Evolutionary conservation across 164 flowering plant genomes (phyloP), one percentile per base, ranked within the genome.

Genomic region (Santalum album): DNA sequence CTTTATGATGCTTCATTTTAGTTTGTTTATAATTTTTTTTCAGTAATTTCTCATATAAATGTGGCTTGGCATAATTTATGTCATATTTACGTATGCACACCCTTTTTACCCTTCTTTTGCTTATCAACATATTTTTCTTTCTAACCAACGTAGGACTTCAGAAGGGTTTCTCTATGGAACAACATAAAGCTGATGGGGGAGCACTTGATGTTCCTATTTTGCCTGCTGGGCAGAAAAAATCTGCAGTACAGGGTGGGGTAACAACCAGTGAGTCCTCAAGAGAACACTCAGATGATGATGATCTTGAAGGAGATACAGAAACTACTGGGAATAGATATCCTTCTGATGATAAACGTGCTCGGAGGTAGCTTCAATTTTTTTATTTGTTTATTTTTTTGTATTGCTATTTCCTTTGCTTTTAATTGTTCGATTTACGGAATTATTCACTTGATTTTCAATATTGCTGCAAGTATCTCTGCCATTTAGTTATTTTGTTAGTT

Each of bases 201-300:
- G 17, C 69, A 22, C 32, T 51, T 46, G 56, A 57, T 10, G 12
- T 51, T 35, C 45, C 67, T 1, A 59, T 62, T 5, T 55, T 55
- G 54, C 54, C 75, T 44, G 32, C 62, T 42, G 12, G 19, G 24
- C 66, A 57, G 35, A 57, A 49, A 36, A 65, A 63, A 36, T 18
- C 69, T 38, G 71, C 49, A 21, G 51, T 52, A 1, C 75, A 58
- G 32, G 61, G 49, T 23, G 53, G 43, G 51, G 68, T 57, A 45
- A 44, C 80, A 35, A 69, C 75, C 17, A 76, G 81, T 60, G 81
- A 66, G 36, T 76, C 81, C 29, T 76, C 81, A 12, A 65, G 68
- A 66, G 80, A 73, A 25, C 73, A 63, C 17, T 76, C 80, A 12
- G 80, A 76, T 51, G 80, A 76, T 58, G 80, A 76, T 56, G 80